Percentiles rank a stretch among this genome's conserved stretches.
These are phyloP conservation scores for Vitellaria paradoxa DNA, from an alignment of 179 eudicot genomes.

Conservation along the genomic window DNA sequence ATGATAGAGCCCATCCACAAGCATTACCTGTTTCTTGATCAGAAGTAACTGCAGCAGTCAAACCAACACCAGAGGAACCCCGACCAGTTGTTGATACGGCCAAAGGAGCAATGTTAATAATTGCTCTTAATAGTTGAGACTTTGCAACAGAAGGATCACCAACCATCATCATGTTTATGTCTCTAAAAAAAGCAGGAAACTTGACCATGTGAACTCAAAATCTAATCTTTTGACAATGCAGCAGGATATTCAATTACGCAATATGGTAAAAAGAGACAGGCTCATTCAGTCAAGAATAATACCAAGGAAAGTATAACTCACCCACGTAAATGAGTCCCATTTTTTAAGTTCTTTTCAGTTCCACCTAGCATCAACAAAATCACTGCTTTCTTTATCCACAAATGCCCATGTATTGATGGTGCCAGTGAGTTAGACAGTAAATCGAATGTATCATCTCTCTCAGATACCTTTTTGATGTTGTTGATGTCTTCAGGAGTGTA, in stretches of 20 bases:
- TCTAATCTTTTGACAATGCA: background rate
- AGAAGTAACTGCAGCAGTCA: slow-evolving; percentile 98
- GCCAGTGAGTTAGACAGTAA: slow-evolving; percentile 90
- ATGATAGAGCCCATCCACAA: background rate
- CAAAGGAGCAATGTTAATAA: slow-evolving; percentile 96
- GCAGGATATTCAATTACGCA: slow-evolving; percentile 7
- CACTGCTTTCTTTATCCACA: slow-evolving; percentile 97
- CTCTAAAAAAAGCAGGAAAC: slow-evolving; percentile 40
- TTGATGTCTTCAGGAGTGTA: slow-evolving; percentile 71
- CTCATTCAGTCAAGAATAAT: background rate
- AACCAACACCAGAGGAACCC: slow-evolving; percentile 99
- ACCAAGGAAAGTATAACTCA: slow-evolving; percentile 29
- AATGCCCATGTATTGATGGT: slow-evolving; percentile 95
- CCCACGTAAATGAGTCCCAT: slow-evolving; percentile 99
- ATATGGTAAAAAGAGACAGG: background rate
- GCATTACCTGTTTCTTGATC: slow-evolving; percentile 95
- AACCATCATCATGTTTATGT: slow-evolving; percentile 99
- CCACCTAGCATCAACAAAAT: slow-evolving; percentile 94
- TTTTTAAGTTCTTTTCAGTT: slow-evolving; percentile 90
- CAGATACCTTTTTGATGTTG: slow-evolving; percentile 76
- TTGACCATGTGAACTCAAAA: slow-evolving; percentile 4
- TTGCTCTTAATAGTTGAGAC: slow-evolving; percentile 95
- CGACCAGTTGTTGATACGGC: slow-evolving; percentile 98
- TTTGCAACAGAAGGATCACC: slow-evolving; percentile 99
- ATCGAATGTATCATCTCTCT: slow-evolving; percentile 76